Conservation (phyloP, 345 rosid genomes). For the Litchi chinensis region DNA sequence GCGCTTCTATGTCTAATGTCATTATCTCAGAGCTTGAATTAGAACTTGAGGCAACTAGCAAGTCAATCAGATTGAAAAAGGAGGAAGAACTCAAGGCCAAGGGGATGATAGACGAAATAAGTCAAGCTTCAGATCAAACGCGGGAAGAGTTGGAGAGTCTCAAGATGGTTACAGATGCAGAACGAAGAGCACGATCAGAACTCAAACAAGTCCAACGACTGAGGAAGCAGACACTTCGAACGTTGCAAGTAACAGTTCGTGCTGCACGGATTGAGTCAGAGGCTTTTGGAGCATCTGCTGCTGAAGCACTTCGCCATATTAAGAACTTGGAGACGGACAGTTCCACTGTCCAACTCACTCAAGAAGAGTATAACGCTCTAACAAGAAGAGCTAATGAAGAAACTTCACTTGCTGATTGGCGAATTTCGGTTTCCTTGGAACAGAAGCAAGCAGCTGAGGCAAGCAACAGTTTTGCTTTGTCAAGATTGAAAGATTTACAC, state of each 20-base stretch:
- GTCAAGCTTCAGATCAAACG: slow-evolving; percentile 21
- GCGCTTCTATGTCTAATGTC: slow-evolving; percentile 33
- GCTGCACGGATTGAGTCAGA: slow-evolving; percentile 48
- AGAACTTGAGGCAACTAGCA: slow-evolving; percentile 32
- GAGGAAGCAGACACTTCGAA: slow-evolving; percentile 46
- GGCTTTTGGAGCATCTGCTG: slow-evolving; percentile 39
- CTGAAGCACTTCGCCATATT: slow-evolving; percentile 27
- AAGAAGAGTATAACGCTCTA: slow-evolving; percentile 41
- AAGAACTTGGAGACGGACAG: slow-evolving; percentile 25
- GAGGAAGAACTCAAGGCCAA: slow-evolving; percentile 37
- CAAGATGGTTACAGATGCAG: slow-evolving; percentile 30
- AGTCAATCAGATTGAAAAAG: slow-evolving; percentile 24
- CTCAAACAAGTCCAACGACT: slow-evolving; percentile 42
- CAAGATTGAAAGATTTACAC: slow-evolving; percentile 31
- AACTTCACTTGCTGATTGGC: slow-evolving; percentile 43
- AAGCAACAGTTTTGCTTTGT: slow-evolving; percentile 32
- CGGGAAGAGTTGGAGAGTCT: slow-evolving; percentile 31
- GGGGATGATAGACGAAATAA: slow-evolving; percentile 25
- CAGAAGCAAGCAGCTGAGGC: slow-evolving; percentile 51
- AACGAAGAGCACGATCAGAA: slow-evolving; percentile 28
- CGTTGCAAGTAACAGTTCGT: slow-evolving; percentile 38
- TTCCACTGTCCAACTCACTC: slow-evolving; percentile 28
- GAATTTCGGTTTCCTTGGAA: slow-evolving; percentile 44
- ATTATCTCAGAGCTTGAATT: slow-evolving; percentile 40
- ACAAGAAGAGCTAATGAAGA: slow-evolving; percentile 48